Percentiles rank a stretch among this genome's conserved stretches.
These are phyloP conservation scores for Voacanga thouarsii DNA, from an alignment of 257 asterid species.

Conservation along the genomic window DNA sequence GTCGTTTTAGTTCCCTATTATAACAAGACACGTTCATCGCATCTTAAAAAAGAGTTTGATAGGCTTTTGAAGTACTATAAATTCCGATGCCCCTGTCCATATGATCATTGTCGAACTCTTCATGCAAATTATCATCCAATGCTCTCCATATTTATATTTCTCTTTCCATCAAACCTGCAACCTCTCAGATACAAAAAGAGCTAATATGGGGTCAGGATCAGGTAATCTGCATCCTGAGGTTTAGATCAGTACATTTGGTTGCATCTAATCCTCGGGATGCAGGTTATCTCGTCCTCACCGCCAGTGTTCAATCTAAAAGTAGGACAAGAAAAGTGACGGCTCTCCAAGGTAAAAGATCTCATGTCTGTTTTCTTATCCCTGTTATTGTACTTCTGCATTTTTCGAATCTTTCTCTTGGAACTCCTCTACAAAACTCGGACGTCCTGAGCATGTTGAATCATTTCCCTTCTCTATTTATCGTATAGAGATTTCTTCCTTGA, in stretches of 20 bases:
- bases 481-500: background rate
- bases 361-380: background rate
- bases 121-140: constrained; percentile 10
- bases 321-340: background rate
- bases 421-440: background rate
- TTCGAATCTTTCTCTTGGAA: background rate
- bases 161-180: background rate
- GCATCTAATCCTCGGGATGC: constrained; percentile 46
- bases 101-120: constrained; percentile 19
- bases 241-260: constrained; percentile 23
- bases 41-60: constrained; percentile 6
- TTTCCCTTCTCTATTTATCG: no score
- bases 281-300: constrained; percentile 45
- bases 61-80: constrained; percentile 33
- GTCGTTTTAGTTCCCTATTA: no score
- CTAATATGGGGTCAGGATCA: constrained; percentile 34
- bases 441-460: background rate
- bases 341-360: background rate
- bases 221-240: constrained; percentile 94
- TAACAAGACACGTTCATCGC: no score
- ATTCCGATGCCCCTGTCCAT: constrained; percentile 32
- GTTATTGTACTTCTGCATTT: background rate
- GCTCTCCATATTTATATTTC: background rate
- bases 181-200: background rate
- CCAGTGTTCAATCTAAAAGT: constrained; percentile 3